These are phyloP conservation scores for Colletotrichum kahawae DNA, from an alignment of 2,329 filamentous ascomycete genomes.

Conservation along the genomic window DNA sequence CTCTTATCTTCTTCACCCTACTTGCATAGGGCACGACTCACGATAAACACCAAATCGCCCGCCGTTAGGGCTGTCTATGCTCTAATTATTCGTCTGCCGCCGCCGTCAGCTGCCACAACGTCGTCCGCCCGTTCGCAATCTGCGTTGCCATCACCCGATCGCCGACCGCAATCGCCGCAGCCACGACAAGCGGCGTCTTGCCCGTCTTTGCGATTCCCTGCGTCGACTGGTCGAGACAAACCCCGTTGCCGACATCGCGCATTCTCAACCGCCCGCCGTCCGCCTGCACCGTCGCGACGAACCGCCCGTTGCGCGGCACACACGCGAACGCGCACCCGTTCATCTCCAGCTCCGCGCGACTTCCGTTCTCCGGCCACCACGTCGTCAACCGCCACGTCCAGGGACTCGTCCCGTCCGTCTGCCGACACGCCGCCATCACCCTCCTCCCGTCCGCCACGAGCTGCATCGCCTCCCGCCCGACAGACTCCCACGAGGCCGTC, in stretches of 20 bases:
- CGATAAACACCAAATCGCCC: background rate
- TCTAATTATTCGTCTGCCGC: background rate
- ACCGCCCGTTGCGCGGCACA: background rate
- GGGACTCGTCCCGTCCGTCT: background rate
- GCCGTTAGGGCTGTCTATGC: background rate
- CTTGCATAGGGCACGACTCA: background rate
- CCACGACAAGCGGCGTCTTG: slow-evolving; percentile 5
- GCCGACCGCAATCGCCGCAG: background rate
- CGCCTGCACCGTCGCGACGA: slow-evolving; percentile 13
- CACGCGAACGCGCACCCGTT: slow-evolving; percentile 8
- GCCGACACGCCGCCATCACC: background rate
- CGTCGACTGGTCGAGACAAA: slow-evolving; percentile 18
- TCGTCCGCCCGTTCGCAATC: slow-evolving; percentile 2
- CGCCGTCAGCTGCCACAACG: slow-evolving; percentile 12
- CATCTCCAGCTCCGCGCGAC: slow-evolving; percentile 8
- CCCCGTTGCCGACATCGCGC: slow-evolving; percentile 1
- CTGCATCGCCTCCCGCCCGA: slow-evolving; percentile 1
- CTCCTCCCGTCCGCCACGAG: background rate
- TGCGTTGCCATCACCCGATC: slow-evolving; percentile 11
- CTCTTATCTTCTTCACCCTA: background rate
- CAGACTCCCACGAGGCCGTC: background rate
- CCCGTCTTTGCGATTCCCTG: slow-evolving; percentile 13
- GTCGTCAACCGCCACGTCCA: slow-evolving; percentile 5
- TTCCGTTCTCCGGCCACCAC: slow-evolving; percentile 8
- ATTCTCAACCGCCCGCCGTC: slow-evolving; percentile 7